Evolutionary conservation across 2,329 filamentous ascomycete genomes (phyloP), one percentile per base, ranked within the genome.

Genomic region (Aureobasidium melanogenum): DNA sequence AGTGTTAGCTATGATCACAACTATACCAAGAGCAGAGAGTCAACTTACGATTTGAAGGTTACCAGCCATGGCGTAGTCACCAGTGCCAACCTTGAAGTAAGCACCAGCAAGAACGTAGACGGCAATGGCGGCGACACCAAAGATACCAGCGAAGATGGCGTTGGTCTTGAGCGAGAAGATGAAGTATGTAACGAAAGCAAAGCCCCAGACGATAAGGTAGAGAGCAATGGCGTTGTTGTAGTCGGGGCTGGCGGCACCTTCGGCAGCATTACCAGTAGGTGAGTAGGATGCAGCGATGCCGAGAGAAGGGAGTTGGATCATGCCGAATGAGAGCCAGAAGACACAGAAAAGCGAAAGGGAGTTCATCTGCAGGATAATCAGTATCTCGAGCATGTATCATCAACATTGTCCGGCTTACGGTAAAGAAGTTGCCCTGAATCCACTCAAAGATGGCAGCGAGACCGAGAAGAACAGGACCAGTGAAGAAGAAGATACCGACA

Each of bases 251-350:
- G 71, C 66, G 1, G 72, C 68, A 0, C 79, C 79, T 10, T 76
- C 77, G 7, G 78, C 76, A 26, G 79, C 76, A 22, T 70, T 69
- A 0, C 72, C 69, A 0, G 75, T 76, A 0, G 76, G 68, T 12
- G 69, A 70, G 63, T 80, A 82, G 1, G 77, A 71, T 0, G 71
- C 67, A 1, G 75, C 76, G 2, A 82, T 74, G 14, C 76, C 74
- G 7, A 80, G 74, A 0, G 77, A 79, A 0, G 80, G 80, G 0
- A 82, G 71, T 62, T 82, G 76, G 0, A 82, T 69, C 50, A 81
- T 66, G 17, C 78, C 80, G 65, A 83, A 82, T 2, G 76, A 79
- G 4, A 81, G 72, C 78, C 79, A 82, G 67, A 82, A 82, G 65
- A 81, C 78, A 43, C 74, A 72, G 64, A 82, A 82, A 39, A 82